Base-by-base conservation (phyloP, 2,329 filamentous ascomycete species). In the Aspergillus japonicus region DNA sequence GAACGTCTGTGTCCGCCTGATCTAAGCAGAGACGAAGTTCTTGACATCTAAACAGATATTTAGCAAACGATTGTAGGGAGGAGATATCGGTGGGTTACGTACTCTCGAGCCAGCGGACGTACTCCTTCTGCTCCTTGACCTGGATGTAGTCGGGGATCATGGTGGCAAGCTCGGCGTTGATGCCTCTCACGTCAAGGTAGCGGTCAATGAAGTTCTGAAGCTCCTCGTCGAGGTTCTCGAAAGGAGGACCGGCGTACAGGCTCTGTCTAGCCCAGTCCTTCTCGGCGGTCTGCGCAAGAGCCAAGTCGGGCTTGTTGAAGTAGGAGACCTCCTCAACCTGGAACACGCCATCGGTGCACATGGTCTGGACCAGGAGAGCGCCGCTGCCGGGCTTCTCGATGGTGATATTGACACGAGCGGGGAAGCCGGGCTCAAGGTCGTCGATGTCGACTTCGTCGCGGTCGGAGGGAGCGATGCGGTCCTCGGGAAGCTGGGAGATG, bases 61-160 rank as follows among this genome's bases (percentile, higher is more conserved):
- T 65, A 66, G 64, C 49, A 24, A 44, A n/a, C 19, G 50, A 24
- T 26, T 16, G 11, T 10, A 21, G 1, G n/a, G n/a, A 50, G 11
- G 1, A 35, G 35, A 0, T n/a, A 19, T 16, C 14, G 51, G 12
- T 58, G 52, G 52, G 57, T 31, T 56, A 71, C 82, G 77, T 77
- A 85, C 84, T 87, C 77, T 87, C 85, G 77, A 99, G 82, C 95
- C 96, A 99, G 66, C 85, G 81, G 63, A 96, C 81, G 78, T 99
- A 99, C 84, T 99, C 95, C 80, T 88, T 90, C 86, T 98, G 94
- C 86, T 99, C 95, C 88, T 99, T 99, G 80, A 90, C 87, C 75
- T 98, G 92, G 73, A 98, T 93, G 81, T 96, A 99, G 77, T 98
- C 93, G 42, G 93, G 92, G 49, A 96, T 89, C 78, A 98, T 97